Percentiles rank a stretch among this genome's conserved stretches.
These are phyloP conservation scores for Claviceps paspali DNA, from an alignment of 2,329 filamentous ascomycete genomes.

Conservation along the genomic window DNA sequence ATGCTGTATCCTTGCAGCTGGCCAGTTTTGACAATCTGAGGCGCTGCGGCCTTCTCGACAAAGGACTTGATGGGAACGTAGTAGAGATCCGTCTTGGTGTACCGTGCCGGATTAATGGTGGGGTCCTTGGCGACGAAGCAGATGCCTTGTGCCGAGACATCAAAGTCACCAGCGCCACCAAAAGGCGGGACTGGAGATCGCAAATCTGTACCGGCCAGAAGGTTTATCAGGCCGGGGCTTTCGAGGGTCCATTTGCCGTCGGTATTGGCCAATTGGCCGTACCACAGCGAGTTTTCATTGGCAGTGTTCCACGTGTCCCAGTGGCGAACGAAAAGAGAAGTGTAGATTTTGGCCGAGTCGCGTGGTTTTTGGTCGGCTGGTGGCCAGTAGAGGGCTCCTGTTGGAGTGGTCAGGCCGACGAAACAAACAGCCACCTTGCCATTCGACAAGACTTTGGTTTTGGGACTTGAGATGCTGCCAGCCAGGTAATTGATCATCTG, in stretches of 20 bases:
- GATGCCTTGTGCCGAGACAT: slow-evolving; percentile 50
- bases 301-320: slow-evolving; percentile 66
- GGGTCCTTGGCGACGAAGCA: slow-evolving; percentile 66
- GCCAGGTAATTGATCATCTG: slow-evolving; percentile 33
- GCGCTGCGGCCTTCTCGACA: slow-evolving; percentile 32
- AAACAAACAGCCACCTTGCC: slow-evolving; percentile 38
- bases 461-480: slow-evolving; percentile 42
- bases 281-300: slow-evolving; percentile 59
- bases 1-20: slow-evolving; percentile 48
- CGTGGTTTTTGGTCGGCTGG: slow-evolving; percentile 41
- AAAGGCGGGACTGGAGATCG: slow-evolving; percentile 63
- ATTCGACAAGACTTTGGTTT: slow-evolving; percentile 34
- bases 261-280: slow-evolving; percentile 41
- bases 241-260: slow-evolving; percentile 26
- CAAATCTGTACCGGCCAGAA: slow-evolving; percentile 42
- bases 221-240: slow-evolving; percentile 40
- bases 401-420: slow-evolving; percentile 49
- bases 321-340: slow-evolving; percentile 61
- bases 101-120: slow-evolving; percentile 50
- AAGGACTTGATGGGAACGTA: slow-evolving; percentile 51
- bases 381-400: slow-evolving; percentile 55
- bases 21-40: slow-evolving; percentile 35
- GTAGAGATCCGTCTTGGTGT: slow-evolving; percentile 75
- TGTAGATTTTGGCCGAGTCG: slow-evolving; percentile 57
- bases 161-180: slow-evolving; percentile 67